Percentiles rank a stretch among this genome's conserved stretches.
Evolutionary conservation across 169 alveolate genomes (phyloP).

Genomic region (Plasmodium coatneyi): DNA sequence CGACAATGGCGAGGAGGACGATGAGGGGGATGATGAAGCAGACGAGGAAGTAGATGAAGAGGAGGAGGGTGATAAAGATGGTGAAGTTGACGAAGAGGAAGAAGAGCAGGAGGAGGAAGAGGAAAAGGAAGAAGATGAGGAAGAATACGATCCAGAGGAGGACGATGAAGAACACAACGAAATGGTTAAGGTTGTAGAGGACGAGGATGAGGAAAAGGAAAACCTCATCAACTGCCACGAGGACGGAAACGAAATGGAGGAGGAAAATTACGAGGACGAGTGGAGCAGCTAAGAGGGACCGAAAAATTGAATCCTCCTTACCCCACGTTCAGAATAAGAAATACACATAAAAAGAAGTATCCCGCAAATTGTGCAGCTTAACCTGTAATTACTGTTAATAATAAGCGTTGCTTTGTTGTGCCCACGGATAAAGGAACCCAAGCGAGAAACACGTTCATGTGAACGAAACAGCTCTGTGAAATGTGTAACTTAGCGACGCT

Average conservation of each 20-base stretch:
- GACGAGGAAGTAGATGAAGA: slow-evolving; percentile 10
- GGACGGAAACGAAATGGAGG: background rate
- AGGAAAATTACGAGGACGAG: background rate
- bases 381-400: background rate
- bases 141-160: background rate
- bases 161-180: background rate
- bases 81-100: background rate
- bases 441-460: no score
- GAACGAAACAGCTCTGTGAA: no score
- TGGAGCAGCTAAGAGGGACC: background rate
- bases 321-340: background rate
- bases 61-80: slow-evolving; percentile 15
- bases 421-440: background rate
- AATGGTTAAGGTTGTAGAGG: background rate
- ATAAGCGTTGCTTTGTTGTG: background rate
- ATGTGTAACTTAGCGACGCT: background rate
- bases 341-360: background rate
- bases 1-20: background rate
- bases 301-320: background rate
- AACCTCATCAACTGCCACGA: background rate
- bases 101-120: background rate
- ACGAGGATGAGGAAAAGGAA: background rate
- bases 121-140: background rate
- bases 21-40: background rate
- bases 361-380: background rate